phyloP scores from a whole-genome alignment of 768 basidiomycete species.

The Mycena filopes region DNA sequence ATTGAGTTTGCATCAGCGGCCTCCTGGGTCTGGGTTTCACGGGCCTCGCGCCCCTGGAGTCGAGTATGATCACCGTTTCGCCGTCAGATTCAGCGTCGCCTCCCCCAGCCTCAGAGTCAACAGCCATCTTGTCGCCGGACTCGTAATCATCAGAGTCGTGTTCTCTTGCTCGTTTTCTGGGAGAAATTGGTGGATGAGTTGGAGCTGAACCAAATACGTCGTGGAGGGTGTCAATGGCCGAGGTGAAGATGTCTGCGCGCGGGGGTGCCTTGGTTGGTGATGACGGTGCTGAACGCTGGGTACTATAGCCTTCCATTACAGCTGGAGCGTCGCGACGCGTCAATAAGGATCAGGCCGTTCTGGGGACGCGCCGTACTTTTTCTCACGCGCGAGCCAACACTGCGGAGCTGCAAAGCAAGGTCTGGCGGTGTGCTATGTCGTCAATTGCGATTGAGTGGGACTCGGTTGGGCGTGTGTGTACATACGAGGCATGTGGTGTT shows the following conservation, averaged over 20 bases:
- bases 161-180: constrained; percentile 51
- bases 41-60: constrained; percentile 37
- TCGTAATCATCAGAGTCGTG: constrained; percentile 39
- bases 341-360: constrained; percentile 18
- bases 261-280: constrained; percentile 54
- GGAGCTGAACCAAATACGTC: constrained; percentile 49
- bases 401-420: constrained; percentile 63
- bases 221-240: constrained; percentile 66
- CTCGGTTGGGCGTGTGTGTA: constrained; percentile 5
- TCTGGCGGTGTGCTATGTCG: constrained; percentile 56
- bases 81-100: constrained; percentile 30
- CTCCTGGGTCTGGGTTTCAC: constrained; percentile 53
- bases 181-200: constrained; percentile 28
- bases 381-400: constrained; percentile 66
- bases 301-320: constrained; percentile 69
- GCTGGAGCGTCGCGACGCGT: constrained; percentile 53
- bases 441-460: constrained; percentile 21
- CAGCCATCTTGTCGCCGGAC: constrained; percentile 44
- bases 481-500: constrained; percentile 26
- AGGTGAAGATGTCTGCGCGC: constrained; percentile 58
- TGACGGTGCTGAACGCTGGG: constrained; percentile 38
- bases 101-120: constrained; percentile 34
- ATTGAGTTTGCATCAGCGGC: constrained; percentile 47
- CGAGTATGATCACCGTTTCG: constrained; percentile 28
- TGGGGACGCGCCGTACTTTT: constrained; percentile 58